phyloP scores from a whole-genome alignment of 2,329 filamentous ascomycete genomes.

The Fonsecaea pugnacius region DNA sequence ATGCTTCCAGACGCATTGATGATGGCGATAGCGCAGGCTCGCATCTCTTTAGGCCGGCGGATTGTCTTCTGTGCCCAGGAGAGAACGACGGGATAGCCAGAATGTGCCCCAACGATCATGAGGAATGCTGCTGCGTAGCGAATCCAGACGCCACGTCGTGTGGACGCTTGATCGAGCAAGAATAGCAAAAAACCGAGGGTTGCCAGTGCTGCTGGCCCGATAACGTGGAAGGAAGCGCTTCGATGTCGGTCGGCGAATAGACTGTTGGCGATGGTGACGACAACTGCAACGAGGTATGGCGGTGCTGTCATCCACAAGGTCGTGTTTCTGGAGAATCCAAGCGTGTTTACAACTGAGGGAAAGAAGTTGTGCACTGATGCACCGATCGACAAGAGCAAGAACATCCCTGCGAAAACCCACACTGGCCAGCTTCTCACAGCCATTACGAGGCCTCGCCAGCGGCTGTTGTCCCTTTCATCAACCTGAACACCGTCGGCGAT shows the following conservation, averaged over 20 bases:
- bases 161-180: slow-evolving; percentile 26
- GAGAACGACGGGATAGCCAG: slow-evolving; percentile 49
- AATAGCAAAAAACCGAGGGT: slow-evolving; percentile 42
- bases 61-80: slow-evolving; percentile 50
- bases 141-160: slow-evolving; percentile 36
- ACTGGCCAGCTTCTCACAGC: slow-evolving; percentile 41
- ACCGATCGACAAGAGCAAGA: slow-evolving; percentile 46
- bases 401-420: slow-evolving; percentile 43
- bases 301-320: slow-evolving; percentile 69
- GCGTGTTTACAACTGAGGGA: slow-evolving; percentile 70
- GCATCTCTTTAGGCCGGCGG: slow-evolving; percentile 51
- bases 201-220: slow-evolving; percentile 51
- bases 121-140: slow-evolving; percentile 43
- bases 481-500: slow-evolving; percentile 24
- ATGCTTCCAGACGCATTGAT: slow-evolving; percentile 49
- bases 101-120: slow-evolving; percentile 43
- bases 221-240: slow-evolving; percentile 72
- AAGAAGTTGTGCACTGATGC: slow-evolving; percentile 69
- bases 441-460: slow-evolving; percentile 23
- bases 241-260: slow-evolving; percentile 68
- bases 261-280: slow-evolving; percentile 67
- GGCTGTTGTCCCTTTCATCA: slow-evolving; percentile 42
- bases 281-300: slow-evolving; percentile 37
- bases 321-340: slow-evolving; percentile 62
- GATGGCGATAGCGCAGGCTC: slow-evolving; percentile 48